phyloP scores from a whole-genome alignment of 768 basidiomycete genomes.

The Hericium rajendrae region DNA sequence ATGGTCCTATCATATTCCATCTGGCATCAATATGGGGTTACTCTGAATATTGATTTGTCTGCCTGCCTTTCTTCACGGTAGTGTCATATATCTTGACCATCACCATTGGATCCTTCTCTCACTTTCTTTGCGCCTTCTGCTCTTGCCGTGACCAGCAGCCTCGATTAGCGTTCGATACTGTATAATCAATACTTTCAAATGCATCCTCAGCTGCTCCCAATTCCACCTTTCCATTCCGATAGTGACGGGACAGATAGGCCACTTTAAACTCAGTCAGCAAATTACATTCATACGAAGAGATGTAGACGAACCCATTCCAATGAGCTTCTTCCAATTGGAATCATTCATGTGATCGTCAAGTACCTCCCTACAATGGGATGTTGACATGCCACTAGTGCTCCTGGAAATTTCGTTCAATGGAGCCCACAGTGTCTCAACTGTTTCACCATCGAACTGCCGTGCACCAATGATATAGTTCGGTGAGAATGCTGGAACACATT shows the following conservation, averaged over 20 bases:
- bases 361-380: constrained; percentile 15
- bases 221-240: background rate
- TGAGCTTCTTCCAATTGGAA: constrained; percentile 25
- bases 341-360: constrained; percentile 25
- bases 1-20: too few species aligned
- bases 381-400: constrained; percentile 15
- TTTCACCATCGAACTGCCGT: constrained; percentile 23
- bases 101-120: background rate
- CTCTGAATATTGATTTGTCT: too few species aligned
- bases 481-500: constrained; percentile 19
- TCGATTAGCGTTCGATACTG: background rate
- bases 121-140: background rate
- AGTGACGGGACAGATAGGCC: background rate
- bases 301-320: constrained; percentile 13
- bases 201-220: too few species aligned
- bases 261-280: background rate
- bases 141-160: background rate
- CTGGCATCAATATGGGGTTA: too few species aligned
- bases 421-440: constrained; percentile 27
- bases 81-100: background rate
- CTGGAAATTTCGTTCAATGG: constrained; percentile 19
- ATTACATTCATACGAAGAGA: background rate
- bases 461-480: constrained; percentile 20
- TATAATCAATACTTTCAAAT: too few species aligned
- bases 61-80: background rate